These are phyloP conservation scores for Venturia carpophila DNA, from an alignment of 2,329 filamentous ascomycete species.

Conservation along the genomic window DNA sequence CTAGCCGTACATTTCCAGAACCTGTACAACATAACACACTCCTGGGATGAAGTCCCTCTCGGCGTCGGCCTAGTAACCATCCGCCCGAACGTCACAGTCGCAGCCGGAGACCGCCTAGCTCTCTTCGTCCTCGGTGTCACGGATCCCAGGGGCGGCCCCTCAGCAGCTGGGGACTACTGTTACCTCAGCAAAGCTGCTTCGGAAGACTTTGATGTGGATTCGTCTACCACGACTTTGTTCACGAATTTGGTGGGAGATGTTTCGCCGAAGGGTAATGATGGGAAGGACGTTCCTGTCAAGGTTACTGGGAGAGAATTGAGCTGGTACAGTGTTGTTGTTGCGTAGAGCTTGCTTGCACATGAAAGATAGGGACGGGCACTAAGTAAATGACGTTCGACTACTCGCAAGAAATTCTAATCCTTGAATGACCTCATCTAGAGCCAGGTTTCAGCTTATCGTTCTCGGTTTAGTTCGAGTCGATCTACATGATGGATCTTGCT, in stretches of 20 bases:
- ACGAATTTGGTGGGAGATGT: conserved; percentile 14
- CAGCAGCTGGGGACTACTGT: conserved; percentile 10
- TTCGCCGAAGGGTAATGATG: conserved; percentile 5
- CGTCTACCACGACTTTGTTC: conserved; percentile 7
- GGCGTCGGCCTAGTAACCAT: conserved; percentile 11
- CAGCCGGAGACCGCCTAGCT: conserved; percentile 9
- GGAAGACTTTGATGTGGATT: background rate
- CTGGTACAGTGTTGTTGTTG: conserved; percentile 13
- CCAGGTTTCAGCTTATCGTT: too few species aligned
- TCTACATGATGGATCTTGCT: too few species aligned
- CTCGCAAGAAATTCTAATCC: background rate
- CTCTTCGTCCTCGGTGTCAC: conserved; percentile 3
- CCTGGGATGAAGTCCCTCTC: conserved; percentile 12
- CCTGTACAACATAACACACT: conserved; percentile 9
- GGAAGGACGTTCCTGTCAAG: background rate
- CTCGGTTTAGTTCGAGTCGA: too few species aligned
- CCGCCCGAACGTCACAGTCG: conserved; percentile 11
- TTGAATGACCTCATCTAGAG: background rate
- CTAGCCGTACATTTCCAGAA: conserved; percentile 8
- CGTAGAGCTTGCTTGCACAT: background rate
- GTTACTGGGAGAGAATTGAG: conserved; percentile 15
- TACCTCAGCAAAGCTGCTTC: conserved; percentile 12
- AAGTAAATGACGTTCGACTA: background rate
- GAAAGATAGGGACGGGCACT: background rate
- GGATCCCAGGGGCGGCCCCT: background rate